Evolutionary conservation across 164 flowering plant genomes (phyloP), one percentile per base, ranked within the genome.

Genomic region (Sedum album): DNA sequence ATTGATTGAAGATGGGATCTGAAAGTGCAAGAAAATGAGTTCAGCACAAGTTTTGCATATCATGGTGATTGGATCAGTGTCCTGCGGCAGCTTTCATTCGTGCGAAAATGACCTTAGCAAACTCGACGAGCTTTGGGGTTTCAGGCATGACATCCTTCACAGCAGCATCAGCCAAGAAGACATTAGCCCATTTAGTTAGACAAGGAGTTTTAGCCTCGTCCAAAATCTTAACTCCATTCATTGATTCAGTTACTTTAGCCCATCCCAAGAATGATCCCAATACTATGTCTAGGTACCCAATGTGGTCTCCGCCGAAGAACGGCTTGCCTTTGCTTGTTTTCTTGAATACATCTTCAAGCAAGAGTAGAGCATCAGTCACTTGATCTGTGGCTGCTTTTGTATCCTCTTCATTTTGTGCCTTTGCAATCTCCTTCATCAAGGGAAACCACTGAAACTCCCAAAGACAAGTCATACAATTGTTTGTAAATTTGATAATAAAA

Each of bases 141-240:
- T 83, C 84, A 0, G 87, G 89, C 79, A 88, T 72, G n/a, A 82
- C 76, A 33, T 73, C 88, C 79, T 78, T 81, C 35, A 82, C 88
- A 18, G 83, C 76, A 17, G 55, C 65, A 66, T 84, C 73, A 1
- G 79, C 60, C 35, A 75, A 76, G 64, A 86, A 83, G 15, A 65
- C 75, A 21, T 78, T 75, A 7, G 88, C 86, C 88, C 93, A 84
- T 25, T 68, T 67, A 0, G 25, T 60, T 63, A 88, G 71, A 5
- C 25, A 33, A 17, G 88, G 90, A 4, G 75, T 79, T 72, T 73
- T 81, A 2, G 60, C 67, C 13, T 69, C 81, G 63, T 83, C 86
- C 0, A 88, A 63, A 30, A 83, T 41, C 70, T 81, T 77, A 66
- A 73, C 8, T 0, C 79, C 84, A 9, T 26, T 60, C 57, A 71